Conservation (phyloP, 2,329 filamentous ascomycete genomes). For the Chaetomiaceae sp. region DNA sequence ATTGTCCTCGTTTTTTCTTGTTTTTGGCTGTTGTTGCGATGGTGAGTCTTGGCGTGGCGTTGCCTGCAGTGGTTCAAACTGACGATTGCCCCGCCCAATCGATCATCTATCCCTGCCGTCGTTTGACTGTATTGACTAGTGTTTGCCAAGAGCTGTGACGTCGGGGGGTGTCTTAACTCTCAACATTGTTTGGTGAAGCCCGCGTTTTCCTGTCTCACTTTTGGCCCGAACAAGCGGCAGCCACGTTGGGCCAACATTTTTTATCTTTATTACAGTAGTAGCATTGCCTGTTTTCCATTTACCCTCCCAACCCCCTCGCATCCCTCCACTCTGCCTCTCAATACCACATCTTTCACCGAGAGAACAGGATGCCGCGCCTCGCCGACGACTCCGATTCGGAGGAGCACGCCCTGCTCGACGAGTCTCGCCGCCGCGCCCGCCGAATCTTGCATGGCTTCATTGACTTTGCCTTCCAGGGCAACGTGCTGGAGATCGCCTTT, state of each 20-base stretch:
- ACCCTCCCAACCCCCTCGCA: not conserved
- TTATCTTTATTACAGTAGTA: no score
- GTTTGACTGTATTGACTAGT: no score
- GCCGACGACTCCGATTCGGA: slow-evolving; percentile 36
- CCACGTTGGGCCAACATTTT: not conserved
- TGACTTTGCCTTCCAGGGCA: slow-evolving; percentile 70
- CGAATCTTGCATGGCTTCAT: slow-evolving; percentile 60
- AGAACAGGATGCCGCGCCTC: slow-evolving; percentile 20
- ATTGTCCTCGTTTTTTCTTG: not conserved
- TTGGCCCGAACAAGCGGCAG: not conserved
- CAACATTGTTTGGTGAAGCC: slow-evolving; percentile 1
- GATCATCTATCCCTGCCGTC: no score
- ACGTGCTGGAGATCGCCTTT: slow-evolving; percentile 71
- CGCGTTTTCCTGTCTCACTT: not conserved
- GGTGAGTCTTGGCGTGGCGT: not conserved
- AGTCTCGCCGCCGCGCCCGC: slow-evolving; percentile 44
- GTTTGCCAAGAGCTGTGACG: slow-evolving; percentile 3
- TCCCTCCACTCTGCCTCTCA: not conserved
- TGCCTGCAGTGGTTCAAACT: no score
- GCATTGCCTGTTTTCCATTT: not conserved
- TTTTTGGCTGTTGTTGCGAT: not conserved
- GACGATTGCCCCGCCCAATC: no score
- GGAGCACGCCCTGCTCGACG: slow-evolving; percentile 43
- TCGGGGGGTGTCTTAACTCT: not conserved
- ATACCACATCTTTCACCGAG: no score